Base-by-base conservation (phyloP, 257 asterid genomes). In the Forsythia suspensa region DNA sequence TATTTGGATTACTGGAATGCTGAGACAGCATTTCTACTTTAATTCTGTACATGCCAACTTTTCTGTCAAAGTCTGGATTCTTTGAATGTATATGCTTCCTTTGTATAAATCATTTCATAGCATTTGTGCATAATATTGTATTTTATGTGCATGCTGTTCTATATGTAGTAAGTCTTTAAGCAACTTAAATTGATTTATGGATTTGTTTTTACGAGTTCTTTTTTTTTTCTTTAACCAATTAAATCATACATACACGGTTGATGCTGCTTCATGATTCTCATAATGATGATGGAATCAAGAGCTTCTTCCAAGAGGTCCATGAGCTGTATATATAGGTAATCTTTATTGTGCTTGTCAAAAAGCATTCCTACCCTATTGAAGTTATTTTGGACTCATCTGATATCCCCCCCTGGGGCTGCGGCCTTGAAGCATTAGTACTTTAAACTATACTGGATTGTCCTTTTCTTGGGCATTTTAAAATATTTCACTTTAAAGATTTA, bases 221-320 rank as follows among this genome's bases (percentile, higher is more conserved):
- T 81, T 13, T 40, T 81, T 77, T 82, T 86, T 87, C 85, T 85
- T 89, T 91, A 73, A 93, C 92, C 82, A 79, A 24, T 68, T 76
- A 76, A 80, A 77, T 79, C 74, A 59, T 88, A 95, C 99, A 95
- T 90, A 93, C 98, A 76, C 96, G 97, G 83, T 57, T 93, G 78
- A 93, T 93, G 99, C 88, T 95, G 86, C 99, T 95, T 85, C 99
- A 95, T 38, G 99, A 95, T 88, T 87, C 99, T 70, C 97, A 96
- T 72, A 95, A 95, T 81, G 99, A 95, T 66, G 98, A 93, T 85
- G 99, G 99, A 73, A 93, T 95, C 86, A 95, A 95, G 87, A 95
- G 97, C 88, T 93, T 95, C 91, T 95, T 95, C 83, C 98, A 92
- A 80, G 97, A 94, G 84, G 98, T 94, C 80, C 98, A 94, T 77